phyloP scores from a whole-genome alignment of 352 stramenopile genomes.

The Globisporangium nodosum region DNA sequence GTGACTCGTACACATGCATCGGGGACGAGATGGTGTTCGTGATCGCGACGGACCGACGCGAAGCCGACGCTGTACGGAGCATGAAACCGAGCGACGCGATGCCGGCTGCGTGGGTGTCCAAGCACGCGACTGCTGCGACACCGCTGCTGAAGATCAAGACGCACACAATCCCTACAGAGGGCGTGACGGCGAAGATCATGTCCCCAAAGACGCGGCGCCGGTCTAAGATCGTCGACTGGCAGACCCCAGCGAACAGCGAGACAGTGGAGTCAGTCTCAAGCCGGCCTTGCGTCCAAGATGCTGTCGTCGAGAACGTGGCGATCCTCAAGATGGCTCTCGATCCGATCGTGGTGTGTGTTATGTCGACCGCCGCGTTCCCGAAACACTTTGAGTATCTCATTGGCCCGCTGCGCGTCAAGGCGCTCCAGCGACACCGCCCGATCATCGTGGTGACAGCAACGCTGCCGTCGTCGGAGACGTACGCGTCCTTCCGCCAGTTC shows the following conservation, averaged over 20 bases:
- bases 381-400: slow-evolving; percentile 78
- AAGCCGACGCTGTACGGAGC: slow-evolving; percentile 35
- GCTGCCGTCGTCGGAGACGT: slow-evolving; percentile 55
- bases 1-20: slow-evolving; percentile 63
- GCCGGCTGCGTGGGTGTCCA: slow-evolving; percentile 19
- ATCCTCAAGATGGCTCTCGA: slow-evolving; percentile 40
- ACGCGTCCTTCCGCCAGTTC: slow-evolving; percentile 64
- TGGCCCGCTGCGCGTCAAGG: slow-evolving; percentile 58
- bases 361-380: slow-evolving; percentile 48
- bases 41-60: slow-evolving; percentile 56
- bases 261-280: slow-evolving; percentile 1
- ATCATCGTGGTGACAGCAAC: slow-evolving; percentile 60
- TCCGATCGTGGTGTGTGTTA: slow-evolving; percentile 72
- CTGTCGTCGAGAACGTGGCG: slow-evolving; percentile 42
- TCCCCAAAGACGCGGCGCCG: slow-evolving; percentile 11
- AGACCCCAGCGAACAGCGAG: slow-evolving; percentile 10
- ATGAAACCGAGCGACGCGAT: slow-evolving; percentile 15
- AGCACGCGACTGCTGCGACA: slow-evolving; percentile 8
- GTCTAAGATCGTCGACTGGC: slow-evolving; percentile 33
- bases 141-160: slow-evolving; percentile 9
- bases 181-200: neutral
- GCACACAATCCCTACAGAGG: slow-evolving; percentile 6
- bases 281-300: slow-evolving; percentile 30
- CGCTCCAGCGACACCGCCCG: slow-evolving; percentile 62
- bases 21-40: slow-evolving; percentile 71